Percentiles rank a stretch among this genome's conserved stretches.
Conservation (phyloP, 1,284 basidiomycete species). For the Grifola frondosa region DNA sequence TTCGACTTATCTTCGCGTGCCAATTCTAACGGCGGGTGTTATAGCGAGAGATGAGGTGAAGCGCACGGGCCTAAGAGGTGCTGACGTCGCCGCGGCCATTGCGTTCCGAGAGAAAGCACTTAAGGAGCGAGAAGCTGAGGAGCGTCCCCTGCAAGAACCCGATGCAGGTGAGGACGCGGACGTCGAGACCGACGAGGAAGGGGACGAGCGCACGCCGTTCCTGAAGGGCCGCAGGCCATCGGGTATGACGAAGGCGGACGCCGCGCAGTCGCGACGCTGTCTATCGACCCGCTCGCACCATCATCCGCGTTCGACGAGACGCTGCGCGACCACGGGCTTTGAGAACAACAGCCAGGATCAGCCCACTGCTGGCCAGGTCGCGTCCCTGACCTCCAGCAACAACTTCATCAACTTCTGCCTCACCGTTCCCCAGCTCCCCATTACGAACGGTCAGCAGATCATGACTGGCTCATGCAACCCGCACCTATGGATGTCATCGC, state of each 20-base stretch:
- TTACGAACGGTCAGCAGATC: constrained; percentile 46
- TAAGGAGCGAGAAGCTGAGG: constrained; percentile 44
- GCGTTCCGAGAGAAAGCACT: constrained; percentile 81
- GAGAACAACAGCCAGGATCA: constrained; percentile 39
- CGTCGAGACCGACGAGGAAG: constrained; percentile 33
- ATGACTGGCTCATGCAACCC: constrained; percentile 60
- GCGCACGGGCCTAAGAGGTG: constrained; percentile 71
- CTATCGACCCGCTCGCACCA: constrained; percentile 84
- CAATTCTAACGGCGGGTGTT: background rate
- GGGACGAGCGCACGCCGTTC: constrained; percentile 45
- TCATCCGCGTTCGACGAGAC: constrained; percentile 81
- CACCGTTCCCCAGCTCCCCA: constrained; percentile 30
- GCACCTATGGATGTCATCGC: constrained; percentile 62
- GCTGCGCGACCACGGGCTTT: constrained; percentile 48
- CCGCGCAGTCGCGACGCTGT: constrained; percentile 47
- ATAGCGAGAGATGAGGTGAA: constrained; percentile 74
- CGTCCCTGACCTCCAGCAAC: constrained; percentile 46
- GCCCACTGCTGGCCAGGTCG: constrained; percentile 40
- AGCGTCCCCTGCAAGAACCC: constrained; percentile 9
- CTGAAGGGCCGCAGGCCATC: constrained; percentile 30
- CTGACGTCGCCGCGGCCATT: constrained; percentile 75
- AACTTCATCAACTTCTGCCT: constrained; percentile 54
- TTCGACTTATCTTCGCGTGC: too few relatives aligned
- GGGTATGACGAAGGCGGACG: constrained; percentile 9
- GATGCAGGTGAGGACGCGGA: constrained; percentile 24